A percentile compares a stretch with the other conserved stretches of the same genome.
Evolutionary conservation across 495 filamentous ascomycete genomes (phyloP).

Genomic region (Glutinoglossum americanum): DNA sequence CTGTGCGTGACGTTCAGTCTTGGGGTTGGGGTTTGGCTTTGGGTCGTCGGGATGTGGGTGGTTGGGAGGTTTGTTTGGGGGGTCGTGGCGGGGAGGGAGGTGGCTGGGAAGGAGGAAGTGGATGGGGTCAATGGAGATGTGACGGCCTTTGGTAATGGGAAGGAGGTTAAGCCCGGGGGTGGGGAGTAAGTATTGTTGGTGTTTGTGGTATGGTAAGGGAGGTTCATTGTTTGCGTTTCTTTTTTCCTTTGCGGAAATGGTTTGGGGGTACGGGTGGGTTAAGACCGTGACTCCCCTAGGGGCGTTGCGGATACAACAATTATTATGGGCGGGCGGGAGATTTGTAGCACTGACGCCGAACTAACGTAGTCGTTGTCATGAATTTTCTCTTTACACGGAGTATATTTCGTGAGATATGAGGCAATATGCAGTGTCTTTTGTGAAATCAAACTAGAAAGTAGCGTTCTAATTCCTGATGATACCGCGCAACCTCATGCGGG

Average conservation of each 20-base stretch:
- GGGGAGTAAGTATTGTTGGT: not conserved
- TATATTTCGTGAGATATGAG: no score
- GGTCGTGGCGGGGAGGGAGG: not conserved
- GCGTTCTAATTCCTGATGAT: not conserved
- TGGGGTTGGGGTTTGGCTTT: constrained; percentile 38
- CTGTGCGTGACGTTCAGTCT: constrained; percentile 34
- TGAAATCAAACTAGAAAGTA: no score
- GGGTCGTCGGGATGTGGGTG: constrained; percentile 23
- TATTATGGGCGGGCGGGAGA: not conserved
- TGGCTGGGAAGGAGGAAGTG: not conserved
- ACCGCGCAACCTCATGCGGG: not conserved
- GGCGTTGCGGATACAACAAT: not conserved
- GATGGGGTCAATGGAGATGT: not conserved
- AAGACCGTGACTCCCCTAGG: no score
- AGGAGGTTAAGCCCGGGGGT: not conserved
- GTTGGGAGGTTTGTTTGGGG: not conserved
- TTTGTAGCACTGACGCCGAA: no score
- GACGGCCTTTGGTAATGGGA: not conserved
- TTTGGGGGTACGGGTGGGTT: not conserved
- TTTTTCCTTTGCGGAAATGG: no score
- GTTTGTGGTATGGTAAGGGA: not conserved
- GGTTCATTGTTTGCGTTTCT: not conserved
- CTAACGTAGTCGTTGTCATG: no score
- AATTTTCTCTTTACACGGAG: not conserved
- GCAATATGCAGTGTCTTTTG: no score